Base-by-base conservation (phyloP, 768 basidiomycete species). In the Amanita rimosa region DNA sequence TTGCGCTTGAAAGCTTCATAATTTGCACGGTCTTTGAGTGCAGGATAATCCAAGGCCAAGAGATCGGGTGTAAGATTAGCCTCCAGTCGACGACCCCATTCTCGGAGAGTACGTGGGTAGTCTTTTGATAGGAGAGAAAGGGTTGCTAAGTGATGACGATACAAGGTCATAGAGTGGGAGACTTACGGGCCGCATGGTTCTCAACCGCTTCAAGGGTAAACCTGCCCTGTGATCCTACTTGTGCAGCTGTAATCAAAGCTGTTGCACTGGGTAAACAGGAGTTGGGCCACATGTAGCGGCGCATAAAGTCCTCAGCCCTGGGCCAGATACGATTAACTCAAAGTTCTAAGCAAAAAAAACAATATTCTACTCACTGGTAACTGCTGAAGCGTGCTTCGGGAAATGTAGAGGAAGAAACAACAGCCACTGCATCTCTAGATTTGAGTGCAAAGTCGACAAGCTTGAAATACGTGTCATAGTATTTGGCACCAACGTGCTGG, bases 91-190 rank as follows among this genome's bases (percentile, higher is more conserved):
- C 82, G 72, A 26, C 79, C 80, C 92, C 92, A 95, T 68, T 91
- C 89, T 45, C 91, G 80, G n/a, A 95, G 75, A 22, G 92, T 95
- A 44, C 91, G 82, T 26, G 92, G 89, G 66, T 95, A 91, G 60
- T 91, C 79, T 77, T 46, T 24, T 35, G 21, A 38, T 45, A 41
- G 48, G 51, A 22, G 16, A 17, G 48, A 31, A 42, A 37, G 34
- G 22, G 13, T 45, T 34, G 22, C 27, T 44, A 49, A 49, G 42
- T 31, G 37, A 24, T 22, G 4, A 31, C n/a, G 39, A 14, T 26
- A 17, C 27, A 41, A 44, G 49, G 37, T 26, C 19, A 19, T 22
- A 24, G 24, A 14, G 38, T 44, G 42, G 43, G 49, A 29, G 35
- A 66, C 81, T 64, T 58, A 84, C 82, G 85, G 36, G 84, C 78